Conservation (phyloP, 2,329 filamentous ascomycete species). For the Penicillium sp. region DNA sequence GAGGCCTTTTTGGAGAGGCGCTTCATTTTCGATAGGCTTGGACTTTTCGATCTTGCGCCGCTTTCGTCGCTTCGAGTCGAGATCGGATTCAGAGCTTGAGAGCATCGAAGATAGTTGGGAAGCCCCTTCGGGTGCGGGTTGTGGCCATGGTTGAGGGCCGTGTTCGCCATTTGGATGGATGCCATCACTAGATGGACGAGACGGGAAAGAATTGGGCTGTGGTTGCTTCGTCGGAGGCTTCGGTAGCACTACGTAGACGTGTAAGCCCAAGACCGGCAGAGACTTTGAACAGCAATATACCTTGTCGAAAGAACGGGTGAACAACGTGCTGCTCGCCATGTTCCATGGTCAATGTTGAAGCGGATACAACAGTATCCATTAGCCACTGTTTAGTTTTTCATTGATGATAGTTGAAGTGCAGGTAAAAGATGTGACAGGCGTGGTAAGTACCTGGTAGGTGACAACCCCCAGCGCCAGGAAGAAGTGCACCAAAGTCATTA, state of each 20-base stretch:
- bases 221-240: neutral
- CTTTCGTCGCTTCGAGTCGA: slow-evolving; percentile 33
- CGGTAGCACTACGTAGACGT: slow-evolving; percentile 11
- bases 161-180: neutral
- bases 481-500: slow-evolving; percentile 2
- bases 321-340: slow-evolving; percentile 35
- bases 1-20: slow-evolving; percentile 7
- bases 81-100: slow-evolving; percentile 25
- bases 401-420: slow-evolving; percentile 5
- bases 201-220: neutral
- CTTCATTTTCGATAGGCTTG: slow-evolving; percentile 7
- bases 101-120: neutral
- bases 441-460: no score
- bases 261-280: neutral
- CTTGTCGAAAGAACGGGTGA: slow-evolving; percentile 41
- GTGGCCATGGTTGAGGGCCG: no score
- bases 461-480: neutral
- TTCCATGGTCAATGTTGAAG: slow-evolving; percentile 35
- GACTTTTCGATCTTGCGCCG: slow-evolving; percentile 29
- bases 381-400: slow-evolving; percentile 21
- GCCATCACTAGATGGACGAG: neutral
- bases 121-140: neutral
- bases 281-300: slow-evolving; percentile 21
- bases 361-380: slow-evolving; percentile 23
- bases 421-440: neutral